Conservation (phyloP, 2,329 filamentous ascomycete genomes). For the Colletotrichum sp. region DNA sequence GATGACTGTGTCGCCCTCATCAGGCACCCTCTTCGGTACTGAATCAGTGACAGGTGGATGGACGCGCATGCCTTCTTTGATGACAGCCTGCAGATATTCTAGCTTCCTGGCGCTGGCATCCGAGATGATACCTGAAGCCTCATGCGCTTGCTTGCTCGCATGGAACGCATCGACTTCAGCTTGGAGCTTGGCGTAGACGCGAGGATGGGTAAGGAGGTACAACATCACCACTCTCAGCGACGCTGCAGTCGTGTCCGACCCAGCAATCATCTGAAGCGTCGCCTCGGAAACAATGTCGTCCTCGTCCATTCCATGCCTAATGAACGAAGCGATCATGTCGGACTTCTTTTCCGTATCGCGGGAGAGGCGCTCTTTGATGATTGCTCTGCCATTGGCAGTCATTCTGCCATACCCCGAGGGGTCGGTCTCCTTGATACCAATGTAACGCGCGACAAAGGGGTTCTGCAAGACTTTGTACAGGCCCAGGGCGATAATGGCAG, state of each 20-base stretch:
- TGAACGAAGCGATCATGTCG: slow-evolving; percentile 37
- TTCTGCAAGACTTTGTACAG: slow-evolving; percentile 11
- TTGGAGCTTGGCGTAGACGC: slow-evolving; percentile 49
- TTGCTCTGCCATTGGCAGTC: slow-evolving; percentile 24
- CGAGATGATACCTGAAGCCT: slow-evolving; percentile 25
- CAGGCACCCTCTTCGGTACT: slow-evolving; percentile 40
- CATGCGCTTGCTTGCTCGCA: slow-evolving; percentile 17
- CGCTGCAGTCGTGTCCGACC: slow-evolving; percentile 38
- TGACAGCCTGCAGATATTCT: slow-evolving; percentile 61
- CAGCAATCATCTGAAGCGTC: slow-evolving; percentile 33
- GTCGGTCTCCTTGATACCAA: slow-evolving; percentile 21
- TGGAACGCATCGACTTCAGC: slow-evolving; percentile 48
- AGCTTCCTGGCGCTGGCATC: slow-evolving; percentile 54
- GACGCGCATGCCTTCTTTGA: slow-evolving; percentile 62
- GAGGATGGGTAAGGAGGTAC: slow-evolving; percentile 54
- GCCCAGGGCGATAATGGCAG: slow-evolving; percentile 7
- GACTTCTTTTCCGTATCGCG: slow-evolving; percentile 9
- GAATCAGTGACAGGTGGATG: slow-evolving; percentile 49
- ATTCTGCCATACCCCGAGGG: slow-evolving; percentile 15
- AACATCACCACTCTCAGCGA: slow-evolving; percentile 51
- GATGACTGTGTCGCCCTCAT: slow-evolving; percentile 28
- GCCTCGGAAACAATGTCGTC: slow-evolving; percentile 34
- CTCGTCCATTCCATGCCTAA: slow-evolving; percentile 41
- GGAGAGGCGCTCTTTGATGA: neutral
- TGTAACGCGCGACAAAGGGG: neutral